Evolutionary conservation across 805 yeast species (phyloP), one percentile per base, ranked within the genome.

Genomic region (Zygosaccharomyces lentus): DNA sequence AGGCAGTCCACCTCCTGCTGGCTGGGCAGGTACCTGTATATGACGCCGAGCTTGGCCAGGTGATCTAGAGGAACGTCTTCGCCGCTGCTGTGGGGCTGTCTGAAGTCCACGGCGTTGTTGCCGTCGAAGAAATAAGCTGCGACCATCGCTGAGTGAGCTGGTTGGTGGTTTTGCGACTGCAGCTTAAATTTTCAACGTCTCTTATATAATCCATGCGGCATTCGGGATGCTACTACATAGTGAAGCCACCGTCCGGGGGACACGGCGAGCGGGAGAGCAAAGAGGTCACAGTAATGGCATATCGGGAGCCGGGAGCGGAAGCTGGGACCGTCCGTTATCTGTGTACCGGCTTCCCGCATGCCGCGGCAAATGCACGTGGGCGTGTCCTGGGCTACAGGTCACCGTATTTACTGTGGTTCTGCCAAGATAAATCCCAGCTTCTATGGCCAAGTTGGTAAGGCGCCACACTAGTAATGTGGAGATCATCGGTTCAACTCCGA

Each of bases 391-490:
- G 21, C 21, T 19, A 19, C 5, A 19, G 21, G 21, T 19, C n/a
- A 5, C 8, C 9, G 15, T 31, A 12, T 16, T 31, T 1, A 4
- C 13, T 12, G 2, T 10, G 15, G 15, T 6, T 12, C 15, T 31
- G 9, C 16, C 17, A 3, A 2, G 21, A 3, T 12, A 34, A 27
- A 34, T 19, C 5, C 21, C 9, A 45, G 76, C 77, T 75, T 73
- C 69, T 74, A 74, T 74, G 78, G 79, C 79, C 78, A 74, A 75
- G 77, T 72, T 79, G 87, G 87, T 81, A 80, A 82, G 84, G 87
- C 87, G 87, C 80, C 81, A 82, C 87, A 81, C 87, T 81, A 80
- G 87, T 82, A 81, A 82, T 82, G 87, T 81, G 80, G 81, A 80
- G 86, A 82, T 81, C 87, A 80, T 81, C 83, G 78, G 84, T 78